A percentile compares a stretch with the other conserved stretches of the same genome.
Conservation (phyloP, 1,284 basidiomycete species). For the Ustanciosporium gigantosporum region DNA sequence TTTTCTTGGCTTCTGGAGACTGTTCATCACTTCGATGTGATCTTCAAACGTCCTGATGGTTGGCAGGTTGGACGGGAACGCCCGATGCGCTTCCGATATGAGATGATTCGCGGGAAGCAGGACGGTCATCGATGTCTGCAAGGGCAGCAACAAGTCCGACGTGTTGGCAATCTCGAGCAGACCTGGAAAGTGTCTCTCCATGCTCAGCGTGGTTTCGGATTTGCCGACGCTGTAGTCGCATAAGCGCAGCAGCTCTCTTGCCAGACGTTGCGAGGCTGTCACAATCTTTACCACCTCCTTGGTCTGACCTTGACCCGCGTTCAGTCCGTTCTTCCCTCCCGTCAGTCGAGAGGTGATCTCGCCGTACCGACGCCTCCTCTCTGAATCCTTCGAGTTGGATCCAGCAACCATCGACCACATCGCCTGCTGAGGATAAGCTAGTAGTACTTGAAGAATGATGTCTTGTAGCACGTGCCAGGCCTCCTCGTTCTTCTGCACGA, state of each 20-base stretch:
- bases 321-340: conserved; percentile 5
- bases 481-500: conserved; percentile 76
- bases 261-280: conserved; percentile 46
- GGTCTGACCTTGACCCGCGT: conserved; percentile 1
- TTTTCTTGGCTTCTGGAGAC: conserved; percentile 89
- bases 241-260: conserved; percentile 53
- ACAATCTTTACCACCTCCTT: conserved; percentile 44
- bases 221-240: conserved; percentile 51
- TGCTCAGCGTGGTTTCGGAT: conserved; percentile 37
- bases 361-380: conserved; percentile 70
- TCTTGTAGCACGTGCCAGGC: conserved; percentile 72
- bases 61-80: conserved; percentile 79
- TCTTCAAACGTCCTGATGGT: conserved; percentile 72
- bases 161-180: conserved; percentile 35
- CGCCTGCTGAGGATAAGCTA: conserved; percentile 84
- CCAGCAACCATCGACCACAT: conserved; percentile 92
- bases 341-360: conserved; percentile 65
- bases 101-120: conserved; percentile 67
- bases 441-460: conserved; percentile 76
- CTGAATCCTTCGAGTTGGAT: conserved; percentile 77
- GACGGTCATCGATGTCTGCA: conserved; percentile 91
- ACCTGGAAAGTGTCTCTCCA: conserved; percentile 45
- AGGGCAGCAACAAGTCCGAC: conserved; percentile 68
- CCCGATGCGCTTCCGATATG: conserved; percentile 71
- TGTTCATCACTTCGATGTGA: conserved; percentile 87